Evolutionary conservation across 2,329 filamentous ascomycete genomes (phyloP).

Genomic region (Scedosporium dehoogii): DNA sequence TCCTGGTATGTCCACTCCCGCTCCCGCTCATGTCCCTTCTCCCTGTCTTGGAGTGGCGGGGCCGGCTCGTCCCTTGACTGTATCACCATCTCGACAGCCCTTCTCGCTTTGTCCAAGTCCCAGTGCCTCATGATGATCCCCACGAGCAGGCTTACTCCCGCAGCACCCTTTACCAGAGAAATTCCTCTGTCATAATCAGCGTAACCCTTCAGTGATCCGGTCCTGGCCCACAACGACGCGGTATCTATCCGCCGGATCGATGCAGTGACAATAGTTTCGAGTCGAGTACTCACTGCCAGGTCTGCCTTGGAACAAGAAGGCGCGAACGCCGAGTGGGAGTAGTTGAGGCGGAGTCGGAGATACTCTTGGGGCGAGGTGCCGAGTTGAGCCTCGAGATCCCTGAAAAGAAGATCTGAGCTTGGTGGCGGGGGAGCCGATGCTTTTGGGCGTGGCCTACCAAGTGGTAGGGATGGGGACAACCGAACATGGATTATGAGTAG

Average conservation of each 20-base stretch:
- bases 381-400: slow-evolving; percentile 47
- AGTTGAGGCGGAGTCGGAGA: slow-evolving; percentile 40
- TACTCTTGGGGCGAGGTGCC: slow-evolving; percentile 38
- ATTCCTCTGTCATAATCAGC: background rate
- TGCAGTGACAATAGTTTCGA: slow-evolving; percentile 44
- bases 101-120: slow-evolving; percentile 2
- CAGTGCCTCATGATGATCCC: slow-evolving; percentile 9
- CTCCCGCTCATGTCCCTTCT: background rate
- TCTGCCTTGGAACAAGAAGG: slow-evolving; percentile 15
- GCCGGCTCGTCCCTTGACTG: background rate
- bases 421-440: slow-evolving; percentile 20
- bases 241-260: slow-evolving; percentile 37
- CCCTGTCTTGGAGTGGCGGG: background rate
- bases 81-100: slow-evolving; percentile 7
- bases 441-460: slow-evolving; percentile 18
- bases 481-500: slow-evolving; percentile 38
- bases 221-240: slow-evolving; percentile 43
- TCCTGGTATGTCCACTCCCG: background rate
- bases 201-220: slow-evolving; percentile 26
- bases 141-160: slow-evolving; percentile 23
- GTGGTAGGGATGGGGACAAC: background rate
- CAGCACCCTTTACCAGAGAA: slow-evolving; percentile 23
- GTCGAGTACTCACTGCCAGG: slow-evolving; percentile 27
- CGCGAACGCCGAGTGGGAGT: slow-evolving; percentile 47
- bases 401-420: slow-evolving; percentile 45